These are phyloP conservation scores for Salix suchowensis DNA, from an alignment of 345 rosid genomes.

Conservation along the genomic window DNA sequence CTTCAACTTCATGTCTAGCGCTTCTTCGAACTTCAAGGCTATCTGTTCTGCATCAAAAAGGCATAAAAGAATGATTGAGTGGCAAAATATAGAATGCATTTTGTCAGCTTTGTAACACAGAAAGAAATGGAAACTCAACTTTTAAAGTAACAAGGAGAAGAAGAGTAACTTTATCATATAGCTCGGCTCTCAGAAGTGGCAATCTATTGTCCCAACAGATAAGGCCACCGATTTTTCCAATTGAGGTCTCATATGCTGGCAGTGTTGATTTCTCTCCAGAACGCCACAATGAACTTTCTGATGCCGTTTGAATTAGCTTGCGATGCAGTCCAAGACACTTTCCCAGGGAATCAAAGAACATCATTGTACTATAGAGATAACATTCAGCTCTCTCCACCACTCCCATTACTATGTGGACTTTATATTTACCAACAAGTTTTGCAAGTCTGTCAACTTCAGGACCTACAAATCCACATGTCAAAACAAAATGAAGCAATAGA, in stretches of 20 bases:
- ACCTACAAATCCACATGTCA: conserved; percentile 3
- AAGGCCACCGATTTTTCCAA: conserved; percentile 22
- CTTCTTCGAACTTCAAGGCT: too few relatives aligned
- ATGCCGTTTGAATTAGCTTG: conserved; percentile 13
- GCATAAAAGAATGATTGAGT: background rate
- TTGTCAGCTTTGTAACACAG: background rate
- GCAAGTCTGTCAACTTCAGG: conserved; percentile 22
- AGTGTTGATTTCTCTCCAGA: conserved; percentile 10
- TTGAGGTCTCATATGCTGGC: conserved; percentile 10
- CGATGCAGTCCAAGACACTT: conserved; percentile 14
- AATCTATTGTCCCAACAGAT: conserved; percentile 21
- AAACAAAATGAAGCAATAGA: background rate
- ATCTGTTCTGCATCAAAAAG: background rate
- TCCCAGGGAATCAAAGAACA: conserved; percentile 23
- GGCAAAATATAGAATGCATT: background rate
- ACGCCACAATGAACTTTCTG: conserved; percentile 15
- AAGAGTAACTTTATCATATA: conserved; percentile 21
- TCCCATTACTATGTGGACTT: conserved; percentile 25
- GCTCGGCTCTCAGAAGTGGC: conserved; percentile 16
- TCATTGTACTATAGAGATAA: conserved; percentile 14
- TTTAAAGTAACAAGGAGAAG: background rate
- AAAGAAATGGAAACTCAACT: background rate
- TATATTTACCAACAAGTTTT: conserved; percentile 11
- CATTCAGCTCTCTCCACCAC: conserved; percentile 19
- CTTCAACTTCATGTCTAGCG: too few relatives aligned